Evolutionary conservation across 225 moss, liverwort and hornwort species (phyloP).

Genomic region (Thuidium tamariscinum): DNA sequence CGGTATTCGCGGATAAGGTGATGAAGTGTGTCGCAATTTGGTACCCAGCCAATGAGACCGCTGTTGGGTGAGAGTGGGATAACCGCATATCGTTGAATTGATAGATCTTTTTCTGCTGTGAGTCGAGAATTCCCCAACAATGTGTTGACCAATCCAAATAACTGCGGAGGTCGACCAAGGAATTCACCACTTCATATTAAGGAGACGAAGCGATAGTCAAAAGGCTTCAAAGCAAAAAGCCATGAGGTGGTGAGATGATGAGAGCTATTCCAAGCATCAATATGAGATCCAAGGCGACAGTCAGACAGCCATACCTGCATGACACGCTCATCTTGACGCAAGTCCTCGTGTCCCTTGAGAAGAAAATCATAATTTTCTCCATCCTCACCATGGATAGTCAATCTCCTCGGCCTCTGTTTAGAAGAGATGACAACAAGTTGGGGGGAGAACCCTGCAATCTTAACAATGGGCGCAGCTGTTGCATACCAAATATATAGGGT

Average conservation of each 20-base stretch:
- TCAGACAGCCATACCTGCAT: conserved; percentile 60
- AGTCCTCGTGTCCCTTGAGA: conserved; percentile 95
- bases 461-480: conserved; percentile 68
- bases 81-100: conserved; percentile 93
- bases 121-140: conserved; percentile 80
- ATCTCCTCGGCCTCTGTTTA: conserved; percentile 86
- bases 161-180: conserved; percentile 28
- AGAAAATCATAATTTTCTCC: conserved; percentile 87
- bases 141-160: conserved; percentile 97
- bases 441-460: conserved; percentile 69
- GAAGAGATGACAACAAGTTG: conserved; percentile 91
- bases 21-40: conserved; percentile 95
- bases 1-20: conserved; percentile 92
- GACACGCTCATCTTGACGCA: conserved; percentile 97
- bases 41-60: conserved; percentile 98
- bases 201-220: not conserved
- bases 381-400: conserved; percentile 94
- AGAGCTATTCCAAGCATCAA: not conserved
- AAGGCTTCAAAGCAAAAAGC: not conserved
- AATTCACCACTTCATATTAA: not conserved
- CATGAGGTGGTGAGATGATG: not conserved
- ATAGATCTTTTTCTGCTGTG: conserved; percentile 88
- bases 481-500: not conserved
- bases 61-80: conserved; percentile 97
- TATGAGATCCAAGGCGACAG: not conserved